Evolutionary conservation across 495 filamentous ascomycete genomes (phyloP).

Genomic region (Hypoxylon lenormandii): DNA sequence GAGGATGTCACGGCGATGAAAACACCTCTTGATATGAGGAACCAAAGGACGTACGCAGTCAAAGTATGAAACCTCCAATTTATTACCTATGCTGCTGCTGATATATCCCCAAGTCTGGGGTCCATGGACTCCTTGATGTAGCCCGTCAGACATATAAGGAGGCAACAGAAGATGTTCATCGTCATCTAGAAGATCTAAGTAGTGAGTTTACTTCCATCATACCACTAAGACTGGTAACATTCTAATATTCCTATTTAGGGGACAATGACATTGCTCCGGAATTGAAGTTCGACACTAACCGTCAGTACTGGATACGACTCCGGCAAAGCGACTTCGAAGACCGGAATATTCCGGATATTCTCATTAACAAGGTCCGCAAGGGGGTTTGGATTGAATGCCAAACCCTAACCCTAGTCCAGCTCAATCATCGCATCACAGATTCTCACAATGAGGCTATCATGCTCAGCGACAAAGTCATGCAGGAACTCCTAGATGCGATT

Average conservation of each 20-base stretch:
- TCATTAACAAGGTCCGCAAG: constrained; percentile 80
- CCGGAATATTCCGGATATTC: constrained; percentile 70
- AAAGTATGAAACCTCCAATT: constrained; percentile 65
- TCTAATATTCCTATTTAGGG: constrained; percentile 53
- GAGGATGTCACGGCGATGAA: constrained; percentile 81
- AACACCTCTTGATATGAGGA: constrained; percentile 84
- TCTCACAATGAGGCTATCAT: constrained; percentile 82
- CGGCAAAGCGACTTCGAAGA: constrained; percentile 71
- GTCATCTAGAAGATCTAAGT: constrained; percentile 74
- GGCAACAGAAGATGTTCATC: constrained; percentile 77
- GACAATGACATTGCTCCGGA: constrained; percentile 71
- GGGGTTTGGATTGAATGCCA: constrained; percentile 84
- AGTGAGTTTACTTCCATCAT: constrained; percentile 55
- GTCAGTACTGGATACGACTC: constrained; percentile 85
- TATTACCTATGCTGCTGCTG: constrained; percentile 7
- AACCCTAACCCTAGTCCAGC: constrained; percentile 83
- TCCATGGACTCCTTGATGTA: constrained; percentile 87
- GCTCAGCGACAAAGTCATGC: constrained; percentile 78
- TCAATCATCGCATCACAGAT: constrained; percentile 79
- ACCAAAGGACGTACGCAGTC: constrained; percentile 92
- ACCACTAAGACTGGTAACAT: not conserved
- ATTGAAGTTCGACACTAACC: constrained; percentile 77
- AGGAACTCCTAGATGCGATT: constrained; percentile 74
- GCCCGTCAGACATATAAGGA: constrained; percentile 89
- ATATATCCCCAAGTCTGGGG: constrained; percentile 69